A percentile compares a stretch with the other conserved stretches of the same genome.
phyloP scores from a whole-genome alignment of 345 rosid genomes.

The Eucalyptus microcorys region DNA sequence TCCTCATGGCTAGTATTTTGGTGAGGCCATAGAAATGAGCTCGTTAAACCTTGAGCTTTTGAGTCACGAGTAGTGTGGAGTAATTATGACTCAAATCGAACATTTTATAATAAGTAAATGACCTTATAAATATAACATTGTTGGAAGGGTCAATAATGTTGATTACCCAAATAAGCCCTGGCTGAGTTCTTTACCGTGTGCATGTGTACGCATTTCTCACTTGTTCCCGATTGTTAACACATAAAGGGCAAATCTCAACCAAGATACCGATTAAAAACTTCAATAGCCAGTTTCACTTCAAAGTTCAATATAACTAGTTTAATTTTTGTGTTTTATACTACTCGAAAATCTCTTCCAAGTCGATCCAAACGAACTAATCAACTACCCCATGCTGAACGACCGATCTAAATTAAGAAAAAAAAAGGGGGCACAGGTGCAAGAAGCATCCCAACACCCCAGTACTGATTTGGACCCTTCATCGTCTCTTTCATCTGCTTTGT shows the following conservation, averaged over 20 bases:
- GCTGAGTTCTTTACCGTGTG: not conserved
- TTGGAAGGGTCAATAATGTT: not conserved
- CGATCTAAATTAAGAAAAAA: not conserved
- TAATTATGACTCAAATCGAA: not conserved
- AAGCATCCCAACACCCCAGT: not conserved
- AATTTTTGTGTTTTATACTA: not conserved
- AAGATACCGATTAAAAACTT: not conserved
- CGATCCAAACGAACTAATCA: not conserved
- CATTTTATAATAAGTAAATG: rapidly evolving
- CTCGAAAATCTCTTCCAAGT: not conserved
- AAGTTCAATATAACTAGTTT: not conserved
- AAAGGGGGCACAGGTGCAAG: not conserved
- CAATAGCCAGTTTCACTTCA: not conserved
- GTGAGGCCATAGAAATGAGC: not conserved
- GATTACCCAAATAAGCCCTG: not conserved
- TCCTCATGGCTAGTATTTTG: not conserved
- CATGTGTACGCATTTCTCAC: not conserved
- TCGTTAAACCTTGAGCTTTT: not conserved
- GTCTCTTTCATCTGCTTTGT: not conserved
- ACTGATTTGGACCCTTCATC: not conserved
- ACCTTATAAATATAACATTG: rapidly evolving
- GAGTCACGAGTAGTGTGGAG: not conserved
- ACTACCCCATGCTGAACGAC: not conserved
- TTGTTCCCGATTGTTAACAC: not conserved
- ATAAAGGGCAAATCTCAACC: not conserved